Evolutionary conservation across 2,329 filamentous ascomycete genomes (phyloP), one percentile per base, ranked within the genome.

Genomic region (Botrytis squamosa): DNA sequence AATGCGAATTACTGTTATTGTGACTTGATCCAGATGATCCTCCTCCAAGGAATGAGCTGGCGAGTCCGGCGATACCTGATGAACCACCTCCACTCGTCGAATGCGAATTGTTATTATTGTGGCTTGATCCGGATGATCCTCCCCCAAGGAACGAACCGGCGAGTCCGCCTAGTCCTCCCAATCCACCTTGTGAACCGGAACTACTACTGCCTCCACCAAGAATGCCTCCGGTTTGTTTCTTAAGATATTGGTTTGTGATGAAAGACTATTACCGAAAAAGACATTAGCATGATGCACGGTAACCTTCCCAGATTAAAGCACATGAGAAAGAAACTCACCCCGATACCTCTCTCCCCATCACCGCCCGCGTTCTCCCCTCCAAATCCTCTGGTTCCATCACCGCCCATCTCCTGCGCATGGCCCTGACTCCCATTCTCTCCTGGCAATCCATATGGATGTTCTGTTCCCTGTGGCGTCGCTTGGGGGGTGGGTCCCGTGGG

Each of bases 341-440:
- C 89, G 73, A 93, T 82, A 59, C 90, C 88, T 76, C 91, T 86
- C 70, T 92, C 90, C 49, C 88, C 89, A 79, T 91, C 89, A 79
- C 90, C 85, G 77, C 87, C 86, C 71, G 89, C 85, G 59, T 88
- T 90, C 83, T 90, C 88, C 73, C 85, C 86, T 66, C 89, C 89
- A 81, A 91, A 86, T 60, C 89, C 89, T 81, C 91, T 89, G 16
- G 87, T 85, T 14, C 62, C 70, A 78, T 90, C 88, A 60, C 87
- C 89, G 81, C 90, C 90, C 77, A 90, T 83, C 81, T 78, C 75
- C 29, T 74, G 70, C 38, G 46, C 57, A 67, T 66, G 44, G 9
- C 16, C 62, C 42, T 52, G 40, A 57, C 46, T 46, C 49, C 71
- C 71, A 49, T 44, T 33, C 79, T 78, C 55, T 7, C 46, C 70